Evolutionary conservation across 1,139 yeast genomes (phyloP), one percentile per base, ranked within the genome.

Genomic region (Yamadazyma sp.): DNA sequence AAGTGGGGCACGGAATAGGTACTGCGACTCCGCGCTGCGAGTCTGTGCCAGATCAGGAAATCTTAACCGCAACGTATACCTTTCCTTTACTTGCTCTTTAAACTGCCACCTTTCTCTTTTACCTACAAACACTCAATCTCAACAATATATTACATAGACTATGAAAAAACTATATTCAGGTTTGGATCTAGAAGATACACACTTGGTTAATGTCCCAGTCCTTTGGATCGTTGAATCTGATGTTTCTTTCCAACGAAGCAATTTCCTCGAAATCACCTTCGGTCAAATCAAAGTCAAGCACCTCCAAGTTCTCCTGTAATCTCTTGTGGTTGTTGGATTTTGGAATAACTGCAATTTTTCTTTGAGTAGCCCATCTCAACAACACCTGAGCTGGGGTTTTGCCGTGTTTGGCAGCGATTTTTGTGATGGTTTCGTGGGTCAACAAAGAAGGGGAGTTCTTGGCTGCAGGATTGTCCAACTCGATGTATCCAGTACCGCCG

Each of bases 221-320:
- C 37, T 48, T 46, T 45, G 96, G 95, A 59, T 88, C 87, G 62
- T 88, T 88, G 70, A 88, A 87, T 67, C 96, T 79, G 51, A 87
- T 70, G 52, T 75, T 73, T 47, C 69, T 73, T 62, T 89, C 86
- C 59, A 88, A 74, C 33, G 61, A 61, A 23, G 74, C 62, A 47
- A 84, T 80, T 13, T 62, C 59, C 10, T 65, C 64, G 31, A 84
- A 47, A 42, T 84, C 89, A 8, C 63, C 75, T n/a, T 73, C 60
- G 20, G 78, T 51, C 54, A 80, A 70, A 37, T 77, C 73, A 50
- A 80, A 70, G 43, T 73, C 74, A 50, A 76, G 76, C 48, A 80
- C 74, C 14, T 54, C 51, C 62, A 84, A 73, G 63, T 84, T 84
- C 41, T 70, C 72, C 37, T 64, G 47, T 53, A 84, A 67, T 64